Evolutionary conservation across 345 rosid genomes (phyloP).

Genomic region (Boechera stricta): DNA sequence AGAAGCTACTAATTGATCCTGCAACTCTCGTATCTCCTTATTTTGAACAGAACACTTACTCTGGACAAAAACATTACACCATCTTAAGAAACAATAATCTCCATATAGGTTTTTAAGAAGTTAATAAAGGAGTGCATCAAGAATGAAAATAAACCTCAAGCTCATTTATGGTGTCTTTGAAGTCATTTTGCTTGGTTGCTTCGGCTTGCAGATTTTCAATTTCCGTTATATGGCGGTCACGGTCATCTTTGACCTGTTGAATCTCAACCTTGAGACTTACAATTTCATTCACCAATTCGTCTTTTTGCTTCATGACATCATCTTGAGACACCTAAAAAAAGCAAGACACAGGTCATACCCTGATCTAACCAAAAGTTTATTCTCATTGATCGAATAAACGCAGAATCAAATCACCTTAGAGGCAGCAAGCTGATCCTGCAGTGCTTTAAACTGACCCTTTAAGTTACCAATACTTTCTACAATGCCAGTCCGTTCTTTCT

Average conservation of each 20-base stretch:
- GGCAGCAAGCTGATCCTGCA: conserved; percentile 77
- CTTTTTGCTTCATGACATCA: conserved; percentile 74
- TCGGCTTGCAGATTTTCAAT: conserved; percentile 60
- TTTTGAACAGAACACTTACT: conserved; percentile 66
- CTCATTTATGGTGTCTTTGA: conserved; percentile 67
- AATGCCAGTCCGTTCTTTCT: conserved; percentile 81
- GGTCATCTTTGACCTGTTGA: conserved; percentile 71
- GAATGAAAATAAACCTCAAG: conserved; percentile 64
- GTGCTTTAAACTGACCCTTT: conserved; percentile 73
- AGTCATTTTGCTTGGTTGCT: conserved; percentile 67
- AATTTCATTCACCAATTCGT: conserved; percentile 69
- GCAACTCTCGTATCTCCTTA: conserved; percentile 69
- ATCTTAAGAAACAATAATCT: conserved; percentile 24
- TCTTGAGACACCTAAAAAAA: conserved; percentile 74
- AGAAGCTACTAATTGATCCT: conserved; percentile 67
- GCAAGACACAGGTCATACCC: conserved; percentile 23
- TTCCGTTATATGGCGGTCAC: conserved; percentile 60
- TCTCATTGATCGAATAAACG: conserved; percentile 33
- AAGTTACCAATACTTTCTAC: conserved; percentile 73
- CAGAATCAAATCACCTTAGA: conserved; percentile 67
- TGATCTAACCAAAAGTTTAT: not conserved
- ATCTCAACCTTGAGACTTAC: conserved; percentile 69
- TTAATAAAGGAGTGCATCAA: conserved; percentile 10
- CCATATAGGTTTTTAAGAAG: not conserved
- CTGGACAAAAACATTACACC: conserved; percentile 50